Evolutionary conservation across 768 basidiomycete species (phyloP), one percentile per base, ranked within the genome.

Genomic region (Asterophora lycoperdoides): DNA sequence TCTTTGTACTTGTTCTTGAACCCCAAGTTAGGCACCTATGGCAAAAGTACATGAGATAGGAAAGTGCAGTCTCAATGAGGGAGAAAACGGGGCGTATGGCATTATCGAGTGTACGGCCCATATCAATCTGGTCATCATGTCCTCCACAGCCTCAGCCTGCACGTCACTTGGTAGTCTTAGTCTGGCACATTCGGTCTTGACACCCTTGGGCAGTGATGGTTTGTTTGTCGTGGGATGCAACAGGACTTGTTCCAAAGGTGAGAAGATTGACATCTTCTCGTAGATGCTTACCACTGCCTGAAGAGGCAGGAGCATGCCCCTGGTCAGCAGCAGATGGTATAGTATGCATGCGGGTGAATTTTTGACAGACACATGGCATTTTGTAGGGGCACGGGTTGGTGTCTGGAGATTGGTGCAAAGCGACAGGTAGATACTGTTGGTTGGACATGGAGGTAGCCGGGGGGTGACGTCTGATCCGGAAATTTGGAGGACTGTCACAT

Each of bases 21-120:
- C 8, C 84, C 86, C 20, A 98, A 79, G 64, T 97, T 98, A 53
- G 96, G 81, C 18, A 96, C 78, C 56, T 91, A 79, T 17, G n/a
- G 23, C 11, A 19, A 41, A 34, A 18, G 32, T 6, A 11, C 11
- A 49, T 18, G 11, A 19, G 33, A 58, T 41, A 2, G 41, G 68
- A 70, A 61, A 42, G 70, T 64, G 70, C n/a, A n/a, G 70, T 72
- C 48, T n/a, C n/a, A n/a, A n/a, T n/a, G n/a, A n/a, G n/a, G n/a
- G 80, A 72, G 33, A 77, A 47, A 81, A 69, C 29, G 14, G 63
- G 48, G 56, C 64, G n/a, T 57, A 75, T 76, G 10, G 78, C 78
- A 52, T 84, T 84, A 53, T 89, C 85, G 43, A 88, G 76, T 2
- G 85, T 86, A 23, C 87, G 78, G 37, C 88, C 84, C 85, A 90